Base-by-base conservation (phyloP, 177 flowering plant genomes). In the Tripterygium wilfordii region DNA sequence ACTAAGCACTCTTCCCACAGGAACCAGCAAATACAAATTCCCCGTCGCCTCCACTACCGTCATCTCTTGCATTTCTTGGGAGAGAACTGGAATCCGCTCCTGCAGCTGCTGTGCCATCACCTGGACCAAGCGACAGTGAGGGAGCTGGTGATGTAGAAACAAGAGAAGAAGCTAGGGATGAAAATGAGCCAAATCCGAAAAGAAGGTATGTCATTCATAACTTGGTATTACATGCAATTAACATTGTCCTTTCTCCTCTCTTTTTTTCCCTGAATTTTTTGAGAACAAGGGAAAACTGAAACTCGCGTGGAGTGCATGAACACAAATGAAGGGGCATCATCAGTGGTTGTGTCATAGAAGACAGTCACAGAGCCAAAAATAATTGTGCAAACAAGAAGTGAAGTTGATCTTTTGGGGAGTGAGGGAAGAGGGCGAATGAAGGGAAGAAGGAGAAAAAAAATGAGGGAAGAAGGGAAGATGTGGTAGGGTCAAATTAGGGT, bases 361-460 rank as follows among this genome's bases (percentile, higher is more conserved):
- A 80, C 89, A n/a, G 75, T 88, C 9, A 64, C 90, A 22, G 96
- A 91, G 48, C 74, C 95, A 24, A 86, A 72, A 67, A 84, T 92
- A 30, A 73, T 92, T 59, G 88, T 92, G 60, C 96, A 92, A 68
- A 92, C 96, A 30, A 82, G 87, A 59, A 92, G 96, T 68, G 96
- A 88, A 58, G 94, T 92, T 63, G 96, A 92, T 71, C 83, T 92
- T 46, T 68, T 92, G 66, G 98, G 88, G 74, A 96, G 88, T 66
- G 98, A 96, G 17, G 88, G 75, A 60, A 75, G 86, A 57, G 88
- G 98, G 98, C 84, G 98, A 60, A 92, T 88, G 56, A 88, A 91
- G 61, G 98, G 98, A n/a, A n/a, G n/a, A n/a, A n/a, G n/a, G n/a
- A n/a, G n/a, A n/a, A n/a, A n/a, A n/a, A n/a, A n/a, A n/a, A n/a